phyloP scores from a whole-genome alignment of 495 filamentous ascomycete genomes.

The Saxophila tyrrhenica region DNA sequence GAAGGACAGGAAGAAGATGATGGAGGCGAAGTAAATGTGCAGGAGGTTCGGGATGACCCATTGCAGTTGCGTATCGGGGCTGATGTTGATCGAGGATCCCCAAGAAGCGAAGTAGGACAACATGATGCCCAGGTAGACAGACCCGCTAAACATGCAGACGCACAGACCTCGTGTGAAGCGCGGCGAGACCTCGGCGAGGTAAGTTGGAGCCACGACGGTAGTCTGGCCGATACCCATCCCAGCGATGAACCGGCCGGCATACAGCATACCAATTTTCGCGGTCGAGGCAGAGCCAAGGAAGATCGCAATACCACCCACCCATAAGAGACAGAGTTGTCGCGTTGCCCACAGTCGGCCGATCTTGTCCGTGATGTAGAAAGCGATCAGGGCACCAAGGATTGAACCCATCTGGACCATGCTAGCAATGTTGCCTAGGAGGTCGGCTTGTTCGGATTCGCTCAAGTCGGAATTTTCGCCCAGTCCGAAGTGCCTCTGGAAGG shows the following conservation, averaged over 20 bases:
- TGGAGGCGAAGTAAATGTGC: conserved; percentile 22
- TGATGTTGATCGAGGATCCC: conserved; percentile 40
- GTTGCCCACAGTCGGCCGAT: conserved; percentile 40
- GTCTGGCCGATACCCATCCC: conserved; percentile 15
- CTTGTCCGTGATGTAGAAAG: conserved; percentile 55
- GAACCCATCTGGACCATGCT: conserved; percentile 56
- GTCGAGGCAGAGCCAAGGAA: conserved; percentile 24
- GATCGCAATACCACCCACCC: conserved; percentile 33
- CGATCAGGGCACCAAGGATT: conserved; percentile 52
- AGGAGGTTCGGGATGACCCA: conserved; percentile 25
- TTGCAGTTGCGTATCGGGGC: conserved; percentile 2
- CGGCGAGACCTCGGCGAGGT: conserved; percentile 7
- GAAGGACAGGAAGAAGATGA: conserved; percentile 17
- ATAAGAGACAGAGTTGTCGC: conserved; percentile 40
- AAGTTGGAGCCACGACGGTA: conserved; percentile 8
- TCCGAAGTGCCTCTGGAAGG: conserved; percentile 50
- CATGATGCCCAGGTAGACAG: conserved; percentile 24
- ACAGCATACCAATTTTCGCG: conserved; percentile 8
- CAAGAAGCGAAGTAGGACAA: conserved; percentile 33
- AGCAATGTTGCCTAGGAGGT: conserved; percentile 42
- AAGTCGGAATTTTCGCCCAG: conserved; percentile 38
- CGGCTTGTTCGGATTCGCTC: conserved; percentile 23
- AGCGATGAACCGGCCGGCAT: conserved; percentile 15
- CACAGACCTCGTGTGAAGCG: conserved; percentile 3
- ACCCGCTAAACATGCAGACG: conserved; percentile 46